Evolutionary conservation across 164 flowering plant species (phyloP).

Genomic region (Warburgia ugandensis): DNA sequence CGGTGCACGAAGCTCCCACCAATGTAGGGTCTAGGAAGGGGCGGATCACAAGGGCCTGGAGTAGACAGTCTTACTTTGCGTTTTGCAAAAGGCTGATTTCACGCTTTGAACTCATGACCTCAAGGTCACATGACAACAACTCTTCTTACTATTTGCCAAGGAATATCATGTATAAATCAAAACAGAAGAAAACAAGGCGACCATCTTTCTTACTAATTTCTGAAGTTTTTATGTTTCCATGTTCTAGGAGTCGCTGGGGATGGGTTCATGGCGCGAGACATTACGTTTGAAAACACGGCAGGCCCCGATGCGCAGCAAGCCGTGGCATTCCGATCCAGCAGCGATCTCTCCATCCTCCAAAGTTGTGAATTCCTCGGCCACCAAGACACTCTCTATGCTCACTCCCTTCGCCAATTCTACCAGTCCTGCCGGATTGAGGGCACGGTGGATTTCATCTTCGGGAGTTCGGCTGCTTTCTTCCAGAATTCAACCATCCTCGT

Average conservation of each 20-base stretch:
- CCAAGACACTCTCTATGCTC: slow-evolving; percentile 22
- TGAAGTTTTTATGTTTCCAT: too few species aligned
- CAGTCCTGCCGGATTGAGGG: slow-evolving; percentile 11
- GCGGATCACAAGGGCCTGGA: too few species aligned
- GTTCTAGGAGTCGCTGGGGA: slow-evolving; percentile 15
- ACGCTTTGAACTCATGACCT: too few species aligned
- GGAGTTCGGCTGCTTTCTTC: slow-evolving; percentile 16
- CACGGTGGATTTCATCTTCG: slow-evolving; percentile 17
- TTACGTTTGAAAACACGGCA: slow-evolving; percentile 16
- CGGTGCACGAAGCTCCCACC: too few species aligned
- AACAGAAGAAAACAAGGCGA: neutral
- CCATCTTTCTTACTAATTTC: neutral
- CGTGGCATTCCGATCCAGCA: slow-evolving; percentile 14
- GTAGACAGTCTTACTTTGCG: too few species aligned
- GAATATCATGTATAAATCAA: too few species aligned
- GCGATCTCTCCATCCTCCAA: slow-evolving; percentile 12
- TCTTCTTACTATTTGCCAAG: too few species aligned
- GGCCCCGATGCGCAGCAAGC: slow-evolving; percentile 20
- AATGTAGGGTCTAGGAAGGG: too few species aligned
- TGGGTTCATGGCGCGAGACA: slow-evolving; percentile 19
- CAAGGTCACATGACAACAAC: too few species aligned
- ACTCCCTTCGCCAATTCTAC: slow-evolving; percentile 20
- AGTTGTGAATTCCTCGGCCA: slow-evolving; percentile 18
- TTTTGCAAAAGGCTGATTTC: too few species aligned
- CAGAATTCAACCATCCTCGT: slow-evolving; percentile 11